Evolutionary conservation across 108 stramenopile species (phyloP).

Genomic region (Skeletonema costatum): DNA sequence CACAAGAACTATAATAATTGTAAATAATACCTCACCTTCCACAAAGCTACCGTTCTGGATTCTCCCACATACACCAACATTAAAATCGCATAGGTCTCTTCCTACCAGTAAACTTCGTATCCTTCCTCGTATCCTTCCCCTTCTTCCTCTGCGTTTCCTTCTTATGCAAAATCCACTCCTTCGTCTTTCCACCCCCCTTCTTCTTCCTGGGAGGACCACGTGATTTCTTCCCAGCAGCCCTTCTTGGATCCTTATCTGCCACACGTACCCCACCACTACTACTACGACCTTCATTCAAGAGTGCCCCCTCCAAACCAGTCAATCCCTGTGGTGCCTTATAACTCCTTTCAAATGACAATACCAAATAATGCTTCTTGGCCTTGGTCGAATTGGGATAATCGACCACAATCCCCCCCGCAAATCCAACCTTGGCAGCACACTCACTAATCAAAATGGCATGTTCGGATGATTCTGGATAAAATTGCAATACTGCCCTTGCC

Average conservation of each 20-base stretch:
- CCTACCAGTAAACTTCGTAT: conserved; percentile 97
- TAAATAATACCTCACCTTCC: too few species aligned
- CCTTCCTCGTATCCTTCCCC: conserved; percentile 92
- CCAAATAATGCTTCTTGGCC: conserved; percentile 99
- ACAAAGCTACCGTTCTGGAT: too few species aligned
- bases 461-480: conserved; percentile 97
- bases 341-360: conserved; percentile 91
- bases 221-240: conserved; percentile 29
- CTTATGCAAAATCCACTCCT: conserved; percentile 98
- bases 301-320: conserved; percentile 35
- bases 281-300: conserved; percentile 8
- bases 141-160: conserved; percentile 94
- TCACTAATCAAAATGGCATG: conserved; percentile 96
- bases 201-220: conserved; percentile 51
- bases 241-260: conserved; percentile 39
- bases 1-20: too few species aligned
- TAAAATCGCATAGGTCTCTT: conserved; percentile 95
- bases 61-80: neutral
- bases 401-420: conserved; percentile 98
- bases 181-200: conserved; percentile 84
- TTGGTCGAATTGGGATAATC: conserved; percentile 99
- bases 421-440: conserved; percentile 91
- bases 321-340: conserved; percentile 68
- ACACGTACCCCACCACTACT: conserved; percentile 27
- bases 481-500: conserved; percentile 97